Evolutionary conservation across 352 stramenopile genomes (phyloP).

Genomic region (Phytophthora sp.): DNA sequence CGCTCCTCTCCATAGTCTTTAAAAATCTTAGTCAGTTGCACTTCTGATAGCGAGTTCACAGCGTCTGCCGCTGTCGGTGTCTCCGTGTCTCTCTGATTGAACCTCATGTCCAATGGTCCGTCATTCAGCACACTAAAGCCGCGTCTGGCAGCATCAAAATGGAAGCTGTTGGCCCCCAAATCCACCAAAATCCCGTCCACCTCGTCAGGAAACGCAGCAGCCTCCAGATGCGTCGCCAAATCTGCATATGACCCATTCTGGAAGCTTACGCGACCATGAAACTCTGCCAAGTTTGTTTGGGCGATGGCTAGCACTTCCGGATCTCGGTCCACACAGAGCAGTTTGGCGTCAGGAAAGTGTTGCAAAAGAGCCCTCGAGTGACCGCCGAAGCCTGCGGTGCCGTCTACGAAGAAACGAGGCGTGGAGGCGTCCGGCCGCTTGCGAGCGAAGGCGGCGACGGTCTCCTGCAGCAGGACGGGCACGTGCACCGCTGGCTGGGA

Average conservation of each 20-base stretch:
- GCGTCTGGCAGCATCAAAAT: constrained; percentile 72
- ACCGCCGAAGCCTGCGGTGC: constrained; percentile 72
- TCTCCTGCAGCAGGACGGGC: constrained; percentile 67
- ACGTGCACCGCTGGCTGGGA: constrained; percentile 42
- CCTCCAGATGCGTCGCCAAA: constrained; percentile 42
- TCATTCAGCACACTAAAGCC: constrained; percentile 81
- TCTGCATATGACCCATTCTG: constrained; percentile 67
- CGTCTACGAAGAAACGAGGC: constrained; percentile 70
- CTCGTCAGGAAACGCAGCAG: constrained; percentile 45
- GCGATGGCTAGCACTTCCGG: constrained; percentile 70
- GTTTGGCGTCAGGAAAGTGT: constrained; percentile 40
- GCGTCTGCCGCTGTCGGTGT: constrained; percentile 59
- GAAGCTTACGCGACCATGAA: constrained; percentile 61
- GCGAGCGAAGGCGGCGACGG: constrained; percentile 35
- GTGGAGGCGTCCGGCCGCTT: constrained; percentile 18
- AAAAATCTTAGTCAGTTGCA: constrained; percentile 81
- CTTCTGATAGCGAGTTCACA: constrained; percentile 76
- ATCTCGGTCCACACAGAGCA: constrained; percentile 87
- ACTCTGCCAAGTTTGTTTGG: constrained; percentile 51
- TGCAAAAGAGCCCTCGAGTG: constrained; percentile 70
- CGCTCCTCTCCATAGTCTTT: constrained; percentile 71
- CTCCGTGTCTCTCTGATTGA: constrained; percentile 48
- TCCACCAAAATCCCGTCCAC: constrained; percentile 81
- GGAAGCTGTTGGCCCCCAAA: constrained; percentile 84
- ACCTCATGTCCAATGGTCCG: constrained; percentile 84